Evolutionary conservation across 768 basidiomycete genomes (phyloP), one percentile per base, ranked within the genome.

Genomic region (Suillus subaureus): DNA sequence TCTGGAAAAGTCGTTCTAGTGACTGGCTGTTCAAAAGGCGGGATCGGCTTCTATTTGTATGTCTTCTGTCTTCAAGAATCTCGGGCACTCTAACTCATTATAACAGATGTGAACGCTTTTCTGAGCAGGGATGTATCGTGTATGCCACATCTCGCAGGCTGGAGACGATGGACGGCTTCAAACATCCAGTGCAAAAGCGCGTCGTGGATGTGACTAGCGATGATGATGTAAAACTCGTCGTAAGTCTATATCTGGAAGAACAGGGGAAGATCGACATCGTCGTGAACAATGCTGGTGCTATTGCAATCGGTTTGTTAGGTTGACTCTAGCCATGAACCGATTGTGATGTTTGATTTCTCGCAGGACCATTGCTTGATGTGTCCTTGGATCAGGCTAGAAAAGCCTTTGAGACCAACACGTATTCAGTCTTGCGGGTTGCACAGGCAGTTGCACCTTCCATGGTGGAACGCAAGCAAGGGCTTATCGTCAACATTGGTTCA

Each of bases 401-500:
- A 3, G 73, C 81, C 0, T 92, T 91, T 72, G 88, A 94, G 54
- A 82, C 86, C 21, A 94, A 94, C 67, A 83, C 86, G 0, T 87
- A 85, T 70, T 79, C 85, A 23, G 78, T 86, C n/a, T 72, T 93
- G 6, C 84, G 89, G 18, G 72, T 90, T 45, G 81, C 84, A 40
- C 85, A 86, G 65, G 83, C 85, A 1, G 88, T 88, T 31, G 80
- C 89, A 39, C 92, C 91, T 1, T 80, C 87, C 70, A 94, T 94
- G 93, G 88, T 90, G 2, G 74, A 83, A 62, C 83, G 83, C 58
- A 80, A 79, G 65, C 78, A 78, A 51, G 93, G 93, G 1, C 75
- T 88, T 28, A 85, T 94, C 63, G 82, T 94, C 43, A 93, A 92
- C 67, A 83, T 93, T 31, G 90, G 92, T 13, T 92, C 91, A 3